A percentile compares a stretch with the other conserved stretches of the same genome.
Evolutionary conservation across 1,284 basidiomycete species (phyloP).

Genomic region (Cutaneotrichosporon cyanovorans): DNA sequence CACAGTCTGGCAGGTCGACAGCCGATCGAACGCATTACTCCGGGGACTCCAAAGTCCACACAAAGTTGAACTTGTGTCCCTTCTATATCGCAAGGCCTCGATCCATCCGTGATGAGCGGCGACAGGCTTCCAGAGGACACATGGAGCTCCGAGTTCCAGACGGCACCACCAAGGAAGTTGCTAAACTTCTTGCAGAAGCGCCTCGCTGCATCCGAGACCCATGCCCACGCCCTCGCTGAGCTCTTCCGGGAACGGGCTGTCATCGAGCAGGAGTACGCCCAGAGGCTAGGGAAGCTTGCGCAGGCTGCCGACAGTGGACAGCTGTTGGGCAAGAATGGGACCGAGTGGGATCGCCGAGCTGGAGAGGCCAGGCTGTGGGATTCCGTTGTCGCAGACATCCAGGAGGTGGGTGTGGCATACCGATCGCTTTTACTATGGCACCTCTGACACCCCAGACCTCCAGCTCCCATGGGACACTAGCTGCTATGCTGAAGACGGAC

Average conservation of each 20-base stretch:
- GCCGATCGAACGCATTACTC: no score
- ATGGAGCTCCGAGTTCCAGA: conserved; percentile 36
- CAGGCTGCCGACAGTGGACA: conserved; percentile 37
- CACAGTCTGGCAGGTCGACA: no score
- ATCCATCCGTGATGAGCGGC: background rate
- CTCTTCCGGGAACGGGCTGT: conserved; percentile 49
- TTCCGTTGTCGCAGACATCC: conserved; percentile 34
- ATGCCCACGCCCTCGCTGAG: conserved; percentile 45
- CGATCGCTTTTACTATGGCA: background rate
- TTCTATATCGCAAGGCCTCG: no score
- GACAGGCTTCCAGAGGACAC: conserved; percentile 35
- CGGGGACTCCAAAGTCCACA: no score
- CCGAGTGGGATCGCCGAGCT: conserved; percentile 33
- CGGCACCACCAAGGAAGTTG: conserved; percentile 31
- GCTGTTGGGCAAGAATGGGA: conserved; percentile 29
- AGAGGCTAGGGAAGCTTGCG: conserved; percentile 48
- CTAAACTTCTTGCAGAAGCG: conserved; percentile 33
- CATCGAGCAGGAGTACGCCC: conserved; percentile 49
- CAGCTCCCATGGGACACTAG: conserved; percentile 34
- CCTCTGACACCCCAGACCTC: conserved; percentile 34
- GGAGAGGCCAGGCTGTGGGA: conserved; percentile 40
- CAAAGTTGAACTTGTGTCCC: no score
- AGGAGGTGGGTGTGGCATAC: conserved; percentile 30
- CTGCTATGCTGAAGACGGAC: conserved; percentile 30
- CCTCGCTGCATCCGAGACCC: conserved; percentile 33